Percentiles rank a stretch among this genome's conserved stretches.
These are phyloP conservation scores for Chytriomyces hyalinus DNA, from an alignment of 192 early-diverging fungal genomes.

Conservation along the genomic window DNA sequence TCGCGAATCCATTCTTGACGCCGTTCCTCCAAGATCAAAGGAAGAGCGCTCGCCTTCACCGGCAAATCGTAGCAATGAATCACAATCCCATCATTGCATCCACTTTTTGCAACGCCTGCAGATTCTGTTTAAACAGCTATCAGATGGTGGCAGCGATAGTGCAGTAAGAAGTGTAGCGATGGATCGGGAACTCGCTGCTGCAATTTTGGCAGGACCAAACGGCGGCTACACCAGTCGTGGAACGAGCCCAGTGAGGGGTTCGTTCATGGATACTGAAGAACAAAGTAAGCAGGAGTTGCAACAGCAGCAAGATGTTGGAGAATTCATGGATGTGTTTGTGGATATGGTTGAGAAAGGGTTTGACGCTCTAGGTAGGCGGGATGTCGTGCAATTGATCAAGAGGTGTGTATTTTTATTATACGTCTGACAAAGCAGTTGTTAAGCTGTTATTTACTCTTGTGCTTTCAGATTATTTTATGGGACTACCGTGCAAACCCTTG, in stretches of 20 bases:
- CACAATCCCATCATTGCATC: background rate
- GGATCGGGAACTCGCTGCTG: conserved; percentile 19
- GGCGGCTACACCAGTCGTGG: background rate
- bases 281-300: background rate
- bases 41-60: background rate
- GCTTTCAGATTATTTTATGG: conserved; percentile 20
- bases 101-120: conserved; percentile 12
- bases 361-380: background rate
- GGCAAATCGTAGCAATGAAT: background rate
- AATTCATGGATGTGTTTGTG: conserved; percentile 33
- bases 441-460: background rate
- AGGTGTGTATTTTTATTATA: background rate
- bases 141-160: background rate
- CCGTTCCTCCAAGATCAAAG: background rate
- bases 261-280: conserved; percentile 1
- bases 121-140: conserved; percentile 5
- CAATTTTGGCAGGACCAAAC: background rate
- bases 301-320: conserved; percentile 29
- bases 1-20: conserved; percentile 4
- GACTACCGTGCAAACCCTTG: conserved; percentile 19
- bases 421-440: background rate
- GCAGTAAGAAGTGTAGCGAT: conserved; percentile 7
- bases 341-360: conserved; percentile 34
- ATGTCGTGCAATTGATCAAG: conserved; percentile 5
- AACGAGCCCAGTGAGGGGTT: background rate